Conservation (phyloP, 306 rosid species). For the Argentina anserina region DNA sequence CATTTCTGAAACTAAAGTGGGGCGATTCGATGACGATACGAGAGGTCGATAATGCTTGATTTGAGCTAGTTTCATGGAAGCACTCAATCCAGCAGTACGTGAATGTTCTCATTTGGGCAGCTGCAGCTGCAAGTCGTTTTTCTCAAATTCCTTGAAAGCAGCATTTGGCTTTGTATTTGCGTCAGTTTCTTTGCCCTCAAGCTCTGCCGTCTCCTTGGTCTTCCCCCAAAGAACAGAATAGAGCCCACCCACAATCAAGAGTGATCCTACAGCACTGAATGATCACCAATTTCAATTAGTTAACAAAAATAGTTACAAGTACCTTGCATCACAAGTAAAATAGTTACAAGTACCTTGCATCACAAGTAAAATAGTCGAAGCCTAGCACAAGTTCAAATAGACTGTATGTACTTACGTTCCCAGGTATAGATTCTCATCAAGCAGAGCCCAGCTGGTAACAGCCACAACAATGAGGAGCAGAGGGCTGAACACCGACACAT, state of each 20-base stretch:
- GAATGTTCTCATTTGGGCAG: neutral
- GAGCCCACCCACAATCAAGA: constrained; percentile 57
- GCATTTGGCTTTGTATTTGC: neutral
- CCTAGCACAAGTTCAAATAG: neutral
- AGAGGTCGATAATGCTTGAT: neutral
- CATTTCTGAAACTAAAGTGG: neutral
- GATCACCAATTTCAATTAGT: neutral
- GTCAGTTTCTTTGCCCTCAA: neutral
- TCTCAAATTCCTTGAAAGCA: neutral
- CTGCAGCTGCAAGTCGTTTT: constrained; percentile 17
- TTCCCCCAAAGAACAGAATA: constrained; percentile 83
- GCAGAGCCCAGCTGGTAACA: constrained; percentile 61
- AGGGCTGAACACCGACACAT: constrained; percentile 67
- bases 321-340: neutral
- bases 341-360: neutral
- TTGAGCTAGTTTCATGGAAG: neutral
- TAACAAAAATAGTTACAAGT: neutral
- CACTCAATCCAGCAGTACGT: neutral
- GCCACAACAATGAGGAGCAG: constrained; percentile 56
- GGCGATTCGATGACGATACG: neutral
- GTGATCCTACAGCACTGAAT: constrained; percentile 55
- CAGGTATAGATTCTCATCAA: constrained; percentile 47
- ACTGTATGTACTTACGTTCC: constrained; percentile 57
- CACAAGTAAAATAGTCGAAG: neutral
- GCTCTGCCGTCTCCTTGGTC: constrained; percentile 37